Percentiles rank a stretch among this genome's conserved stretches.
phyloP scores from a whole-genome alignment of 129 eudicot species.

The Smallanthus sonchifolius region DNA sequence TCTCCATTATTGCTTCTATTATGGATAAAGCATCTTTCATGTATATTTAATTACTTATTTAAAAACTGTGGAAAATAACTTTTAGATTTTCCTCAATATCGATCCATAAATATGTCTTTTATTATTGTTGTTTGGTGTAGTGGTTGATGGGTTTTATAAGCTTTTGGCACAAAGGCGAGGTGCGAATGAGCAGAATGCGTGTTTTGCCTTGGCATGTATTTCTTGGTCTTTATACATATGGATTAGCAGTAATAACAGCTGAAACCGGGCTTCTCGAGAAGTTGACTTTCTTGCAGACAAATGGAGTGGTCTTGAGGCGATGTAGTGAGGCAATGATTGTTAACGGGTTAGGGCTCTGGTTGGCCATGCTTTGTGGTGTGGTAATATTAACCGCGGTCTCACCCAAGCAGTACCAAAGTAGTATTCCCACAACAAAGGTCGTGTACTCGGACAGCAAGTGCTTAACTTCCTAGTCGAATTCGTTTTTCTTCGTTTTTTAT shows the following conservation, averaged over 20 bases:
- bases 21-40: background rate
- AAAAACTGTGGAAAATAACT: background rate
- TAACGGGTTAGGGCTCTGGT: slow-evolving; percentile 71
- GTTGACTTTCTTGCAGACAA: slow-evolving; percentile 67
- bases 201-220: slow-evolving; percentile 87
- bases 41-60: background rate
- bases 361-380: slow-evolving; percentile 71
- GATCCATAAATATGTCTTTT: background rate
- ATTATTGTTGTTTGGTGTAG: slow-evolving; percentile 33
- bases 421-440: slow-evolving; percentile 32
- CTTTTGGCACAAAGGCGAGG: slow-evolving; percentile 91
- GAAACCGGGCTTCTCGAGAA: slow-evolving; percentile 94
- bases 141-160: slow-evolving; percentile 85
- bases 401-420: slow-evolving; percentile 41
- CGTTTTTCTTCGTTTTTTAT: background rate
- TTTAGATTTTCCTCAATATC: background rate
- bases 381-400: slow-evolving; percentile 74
- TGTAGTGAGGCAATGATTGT: slow-evolving; percentile 63
- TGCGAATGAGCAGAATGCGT: slow-evolving; percentile 46
- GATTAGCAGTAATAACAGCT: slow-evolving; percentile 79
- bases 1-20: slow-evolving; percentile 22
- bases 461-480: slow-evolving; percentile 30
- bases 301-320: slow-evolving; percentile 50
- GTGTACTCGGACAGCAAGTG: slow-evolving; percentile 38
- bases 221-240: slow-evolving; percentile 85